Percentiles rank a stretch among this genome's conserved stretches.
phyloP scores from a whole-genome alignment of 2,329 filamentous ascomycete species.

The Nothomitra cinnamomea region DNA sequence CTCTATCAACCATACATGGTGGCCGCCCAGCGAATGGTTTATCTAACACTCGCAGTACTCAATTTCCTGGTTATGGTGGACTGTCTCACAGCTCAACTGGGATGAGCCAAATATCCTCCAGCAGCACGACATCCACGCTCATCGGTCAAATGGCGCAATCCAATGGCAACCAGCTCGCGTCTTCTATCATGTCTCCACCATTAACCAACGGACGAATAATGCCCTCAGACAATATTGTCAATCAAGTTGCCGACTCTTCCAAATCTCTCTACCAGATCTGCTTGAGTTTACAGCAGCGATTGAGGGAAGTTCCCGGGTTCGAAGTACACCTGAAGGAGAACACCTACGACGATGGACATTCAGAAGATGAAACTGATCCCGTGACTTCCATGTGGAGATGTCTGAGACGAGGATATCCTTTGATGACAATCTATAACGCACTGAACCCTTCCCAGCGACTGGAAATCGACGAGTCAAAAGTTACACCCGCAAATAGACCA shows the following conservation, averaged over 20 bases:
- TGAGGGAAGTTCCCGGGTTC: conserved; percentile 73
- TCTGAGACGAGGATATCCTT: conserved; percentile 64
- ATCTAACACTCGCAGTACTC: neutral
- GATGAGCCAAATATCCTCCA: neutral
- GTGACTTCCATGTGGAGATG: conserved; percentile 85
- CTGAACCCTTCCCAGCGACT: conserved; percentile 54
- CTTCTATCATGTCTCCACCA: neutral
- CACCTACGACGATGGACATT: conserved; percentile 35
- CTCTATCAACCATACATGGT: neutral
- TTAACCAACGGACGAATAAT: conserved; percentile 28
- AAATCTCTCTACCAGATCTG: conserved; percentile 93
- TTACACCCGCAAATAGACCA: conserved; percentile 56
- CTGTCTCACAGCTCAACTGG: neutral
- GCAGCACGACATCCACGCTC: neutral
- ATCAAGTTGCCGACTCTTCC: conserved; percentile 83
- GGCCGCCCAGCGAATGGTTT: neutral
- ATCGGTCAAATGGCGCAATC: neutral
- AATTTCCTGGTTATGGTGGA: neutral
- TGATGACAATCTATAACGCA: conserved; percentile 79
- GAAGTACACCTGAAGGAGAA: conserved; percentile 54
- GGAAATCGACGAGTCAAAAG: conserved; percentile 44
- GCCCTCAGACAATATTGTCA: conserved; percentile 88
- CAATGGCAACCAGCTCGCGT: neutral
- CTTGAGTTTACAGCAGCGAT: conserved; percentile 61
- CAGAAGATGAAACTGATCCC: conserved; percentile 42